Percentiles rank a stretch among this genome's conserved stretches.
These are phyloP conservation scores for Candida neerlandica DNA, from an alignment of 1,139 yeast species.

Conservation along the genomic window DNA sequence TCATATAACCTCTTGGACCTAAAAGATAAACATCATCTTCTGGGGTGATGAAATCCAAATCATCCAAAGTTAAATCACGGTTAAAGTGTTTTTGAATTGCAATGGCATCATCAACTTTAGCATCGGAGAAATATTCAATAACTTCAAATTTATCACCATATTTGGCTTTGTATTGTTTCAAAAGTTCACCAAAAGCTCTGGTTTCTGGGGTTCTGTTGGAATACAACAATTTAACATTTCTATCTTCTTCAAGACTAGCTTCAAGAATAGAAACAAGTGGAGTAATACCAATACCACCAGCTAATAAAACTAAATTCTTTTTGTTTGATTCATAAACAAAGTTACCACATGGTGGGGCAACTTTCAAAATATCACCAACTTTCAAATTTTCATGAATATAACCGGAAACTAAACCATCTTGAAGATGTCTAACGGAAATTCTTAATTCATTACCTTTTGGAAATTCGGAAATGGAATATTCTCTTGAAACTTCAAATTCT, in stretches of 20 bases:
- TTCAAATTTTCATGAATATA: slow-evolving; percentile 51
- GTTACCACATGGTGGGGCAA: slow-evolving; percentile 65
- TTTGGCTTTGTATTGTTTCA: slow-evolving; percentile 20
- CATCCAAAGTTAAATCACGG: slow-evolving; percentile 14
- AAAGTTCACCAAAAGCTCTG: slow-evolving; percentile 32
- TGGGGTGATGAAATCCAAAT: slow-evolving; percentile 20
- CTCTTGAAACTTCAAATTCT: slow-evolving; percentile 45
- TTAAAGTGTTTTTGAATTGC: slow-evolving; percentile 12
- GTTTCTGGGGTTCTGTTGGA: slow-evolving; percentile 27
- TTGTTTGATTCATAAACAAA: slow-evolving; percentile 34
- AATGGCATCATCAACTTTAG: slow-evolving; percentile 6
- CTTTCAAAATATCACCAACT: slow-evolving; percentile 51
- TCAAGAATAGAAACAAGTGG: slow-evolving; percentile 59
- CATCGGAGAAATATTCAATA: slow-evolving; percentile 24
- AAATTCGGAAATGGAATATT: slow-evolving; percentile 51
- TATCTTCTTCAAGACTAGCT: slow-evolving; percentile 30
- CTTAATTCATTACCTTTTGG: slow-evolving; percentile 42
- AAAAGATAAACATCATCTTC: slow-evolving; percentile 29
- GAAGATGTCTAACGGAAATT: slow-evolving; percentile 51
- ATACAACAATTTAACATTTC: slow-evolving; percentile 30
- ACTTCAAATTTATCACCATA: slow-evolving; percentile 23
- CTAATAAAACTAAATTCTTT: slow-evolving; percentile 46
- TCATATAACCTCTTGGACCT: slow-evolving; percentile 42
- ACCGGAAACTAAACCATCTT: slow-evolving; percentile 56
- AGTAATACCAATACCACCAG: slow-evolving; percentile 73